Evolutionary conservation across 768 basidiomycete species (phyloP).

Genomic region (Leccinum truebloodii): DNA sequence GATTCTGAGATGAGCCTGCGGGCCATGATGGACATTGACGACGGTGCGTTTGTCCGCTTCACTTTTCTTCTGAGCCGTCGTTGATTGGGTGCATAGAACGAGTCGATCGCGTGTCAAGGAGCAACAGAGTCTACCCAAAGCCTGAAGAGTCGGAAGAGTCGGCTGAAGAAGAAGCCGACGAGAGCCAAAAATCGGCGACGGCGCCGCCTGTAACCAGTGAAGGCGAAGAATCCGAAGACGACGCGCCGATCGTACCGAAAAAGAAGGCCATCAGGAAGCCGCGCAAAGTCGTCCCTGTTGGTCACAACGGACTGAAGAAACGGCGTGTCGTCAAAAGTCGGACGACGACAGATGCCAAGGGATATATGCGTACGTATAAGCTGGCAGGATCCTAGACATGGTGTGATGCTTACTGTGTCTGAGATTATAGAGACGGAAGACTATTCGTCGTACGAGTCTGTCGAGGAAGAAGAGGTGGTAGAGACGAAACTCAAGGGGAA

Average conservation of each 20-base stretch:
- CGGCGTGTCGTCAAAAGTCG: constrained; percentile 61
- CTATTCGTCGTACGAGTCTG: constrained; percentile 80
- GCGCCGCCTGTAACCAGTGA: constrained; percentile 30
- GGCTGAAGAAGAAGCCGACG: constrained; percentile 26
- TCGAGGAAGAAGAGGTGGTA: constrained; percentile 50
- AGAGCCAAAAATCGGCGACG: constrained; percentile 35
- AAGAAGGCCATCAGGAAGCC: constrained; percentile 36
- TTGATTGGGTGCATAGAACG: constrained; percentile 21
- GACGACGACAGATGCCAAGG: constrained; percentile 58
- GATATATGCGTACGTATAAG: constrained; percentile 63
- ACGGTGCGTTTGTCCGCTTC: constrained; percentile 49
- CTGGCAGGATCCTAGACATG: not conserved
- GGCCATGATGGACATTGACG: constrained; percentile 81
- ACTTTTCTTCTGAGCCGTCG: constrained; percentile 10
- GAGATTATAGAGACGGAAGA: constrained; percentile 63
- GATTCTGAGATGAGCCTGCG: constrained; percentile 47
- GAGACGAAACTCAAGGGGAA: constrained; percentile 25
- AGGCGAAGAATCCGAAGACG: constrained; percentile 28
- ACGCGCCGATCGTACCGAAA: constrained; percentile 36
- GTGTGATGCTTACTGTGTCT: constrained; percentile 1
- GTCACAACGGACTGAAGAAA: constrained; percentile 78
- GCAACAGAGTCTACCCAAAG: constrained; percentile 13
- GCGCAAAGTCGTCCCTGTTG: constrained; percentile 71
- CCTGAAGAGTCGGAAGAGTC: constrained; percentile 30
- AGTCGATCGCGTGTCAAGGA: constrained; percentile 27